Evolutionary conservation across 2,329 filamentous ascomycete species (phyloP), one percentile per base, ranked within the genome.

Genomic region (Aspergillus phoenicis): DNA sequence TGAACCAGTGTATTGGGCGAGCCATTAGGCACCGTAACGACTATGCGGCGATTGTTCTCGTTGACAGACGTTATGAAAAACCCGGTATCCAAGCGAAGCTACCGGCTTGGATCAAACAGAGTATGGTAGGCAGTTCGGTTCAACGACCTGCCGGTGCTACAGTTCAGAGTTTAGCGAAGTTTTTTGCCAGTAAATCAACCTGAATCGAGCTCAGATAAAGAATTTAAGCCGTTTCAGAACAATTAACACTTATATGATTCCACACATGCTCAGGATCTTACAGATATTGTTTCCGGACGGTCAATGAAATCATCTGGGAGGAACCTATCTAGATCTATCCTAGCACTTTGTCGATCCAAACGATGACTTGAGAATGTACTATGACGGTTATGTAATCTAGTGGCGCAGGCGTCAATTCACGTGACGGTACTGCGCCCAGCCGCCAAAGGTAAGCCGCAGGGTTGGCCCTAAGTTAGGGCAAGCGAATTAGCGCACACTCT

Each of bases 1-100:
- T 99, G 4, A 99, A 99, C 75, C 95, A 99, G 80, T 95, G 91
- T 72, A 93, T 99, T 67, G 95, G 95, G 0, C 83, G 95, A 61
- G 95, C 93, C 1, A 97, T 99, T 69, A 83, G 95, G 51, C 95
- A 99, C 73, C 85, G 84, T 58, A 87, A 85, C 24, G 95, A 99
- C 77, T 98, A 96, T 77, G 95, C 95, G 4, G 88, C 90, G 15
- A 97, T 99, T 64, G 78, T 97, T 59, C 84, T 99, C 72, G 81
- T 95, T 36, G 95, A 99, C 76, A 82, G 85, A 64, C 83, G 95
- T 55, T 99, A 95, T 76, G 85, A 83, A n/a, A 86, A 84, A 28
- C 82, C 87, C 52, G 84, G 90, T 57, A 92, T 98, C 62, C 85
- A 86, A 68, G 79, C 77, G 24, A 98, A 97, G 78, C 77, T 99